A percentile compares a stretch with the other conserved stretches of the same genome.
phyloP scores from a whole-genome alignment of 345 rosid genomes.

The Syzygium aromaticum region DNA sequence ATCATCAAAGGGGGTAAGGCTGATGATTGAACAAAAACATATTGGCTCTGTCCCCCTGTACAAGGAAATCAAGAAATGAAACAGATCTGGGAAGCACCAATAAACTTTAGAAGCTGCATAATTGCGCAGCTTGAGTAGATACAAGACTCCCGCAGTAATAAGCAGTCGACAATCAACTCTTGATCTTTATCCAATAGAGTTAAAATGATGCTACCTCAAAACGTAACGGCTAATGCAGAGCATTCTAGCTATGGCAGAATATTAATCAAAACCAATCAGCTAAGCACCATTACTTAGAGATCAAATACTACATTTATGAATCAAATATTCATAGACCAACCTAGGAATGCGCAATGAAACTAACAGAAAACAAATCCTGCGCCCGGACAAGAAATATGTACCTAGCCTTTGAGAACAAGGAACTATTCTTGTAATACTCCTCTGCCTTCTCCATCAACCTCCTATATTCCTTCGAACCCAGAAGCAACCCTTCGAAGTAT shows the following conservation, averaged over 20 bases:
- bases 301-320: too few relatives aligned
- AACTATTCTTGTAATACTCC: constrained; percentile 62
- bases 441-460: constrained; percentile 78
- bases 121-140: neutral
- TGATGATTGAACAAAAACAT: neutral
- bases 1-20: neutral
- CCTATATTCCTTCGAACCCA: constrained; percentile 67
- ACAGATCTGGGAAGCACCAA: neutral
- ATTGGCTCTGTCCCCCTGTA: neutral
- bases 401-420: constrained; percentile 55
- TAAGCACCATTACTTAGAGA: too few relatives aligned
- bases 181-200: neutral
- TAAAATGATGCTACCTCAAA: neutral
- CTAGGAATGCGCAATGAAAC: too few relatives aligned
- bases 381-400: neutral
- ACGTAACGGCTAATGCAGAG: neutral
- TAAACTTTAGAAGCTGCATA: neutral
- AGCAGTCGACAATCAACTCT: neutral
- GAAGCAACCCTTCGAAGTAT: constrained; percentile 64
- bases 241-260: neutral
- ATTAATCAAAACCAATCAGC: neutral
- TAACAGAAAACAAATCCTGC: neutral
- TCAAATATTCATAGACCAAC: too few relatives aligned
- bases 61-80: neutral
- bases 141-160: neutral